Evolutionary conservation across 208 protist species (phyloP), one percentile per base, ranked within the genome.

Genomic region (Tritrichomonas musculus): DNA sequence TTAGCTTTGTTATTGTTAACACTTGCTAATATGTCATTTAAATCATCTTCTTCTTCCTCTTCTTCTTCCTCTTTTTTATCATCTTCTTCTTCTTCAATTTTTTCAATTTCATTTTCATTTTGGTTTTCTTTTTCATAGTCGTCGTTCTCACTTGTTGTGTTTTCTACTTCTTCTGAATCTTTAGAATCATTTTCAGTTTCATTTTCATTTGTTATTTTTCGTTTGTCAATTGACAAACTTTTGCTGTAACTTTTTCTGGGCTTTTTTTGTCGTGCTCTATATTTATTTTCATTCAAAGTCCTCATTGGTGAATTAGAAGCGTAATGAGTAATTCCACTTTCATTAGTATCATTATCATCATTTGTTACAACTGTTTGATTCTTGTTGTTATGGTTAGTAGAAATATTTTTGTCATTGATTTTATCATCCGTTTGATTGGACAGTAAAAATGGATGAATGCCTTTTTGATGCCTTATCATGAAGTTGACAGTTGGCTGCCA

Each of bases 401-500:
- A 75, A 13, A 20, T 75, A n/a, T n/a, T n/a, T n/a, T n/a, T n/a
- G n/a, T n/a, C n/a, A n/a, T n/a, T n/a, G n/a, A n/a, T n/a, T n/a
- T n/a, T n/a, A n/a, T n/a, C n/a, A n/a, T n/a, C n/a, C n/a, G n/a
- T n/a, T n/a, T n/a, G n/a, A n/a, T n/a, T n/a, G n/a, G n/a, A n/a
- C n/a, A n/a, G n/a, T n/a, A n/a, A n/a, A n/a, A n/a, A n/a, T n/a
- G n/a, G n/a, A n/a, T n/a, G n/a, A n/a, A n/a, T 41, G 0, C 33
- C 39, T 50, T 30, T 30, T n/a, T 50, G 33, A 30, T 82, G 73
- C 1, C 41, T 3, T 53, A 39, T 30, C 73, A 47, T 82, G 17
- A 82, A 88, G n/a, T 88, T 20, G 57, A 88, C 41, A 20, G 41
- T 88, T 60, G 77, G 77, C n/a, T 88, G 77, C 77, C 77, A 88